These are phyloP conservation scores for Wilcoxina mikolae DNA, from an alignment of 495 filamentous ascomycete genomes.

Conservation along the genomic window DNA sequence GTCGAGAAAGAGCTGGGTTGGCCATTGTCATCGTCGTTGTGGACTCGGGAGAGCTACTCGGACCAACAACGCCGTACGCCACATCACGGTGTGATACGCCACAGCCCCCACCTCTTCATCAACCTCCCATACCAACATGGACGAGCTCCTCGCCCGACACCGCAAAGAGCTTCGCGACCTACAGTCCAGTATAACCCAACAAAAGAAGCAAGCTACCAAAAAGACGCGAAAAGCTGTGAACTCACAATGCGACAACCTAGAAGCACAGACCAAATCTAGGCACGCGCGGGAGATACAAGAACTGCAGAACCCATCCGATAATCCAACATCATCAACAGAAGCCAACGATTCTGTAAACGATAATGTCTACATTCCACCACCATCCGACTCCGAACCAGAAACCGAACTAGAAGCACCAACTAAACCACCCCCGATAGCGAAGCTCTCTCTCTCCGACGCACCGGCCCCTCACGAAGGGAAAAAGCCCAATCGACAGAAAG, in stretches of 20 bases:
- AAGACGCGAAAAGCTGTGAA: slow-evolving; percentile 85
- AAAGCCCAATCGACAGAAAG: slow-evolving; percentile 85
- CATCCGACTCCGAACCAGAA: slow-evolving; percentile 18
- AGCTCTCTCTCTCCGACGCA: slow-evolving; percentile 6
- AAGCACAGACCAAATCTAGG: slow-evolving; percentile 48
- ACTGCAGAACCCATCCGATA: slow-evolving; percentile 37
- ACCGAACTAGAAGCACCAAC: slow-evolving; percentile 10
- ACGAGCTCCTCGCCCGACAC: slow-evolving; percentile 63
- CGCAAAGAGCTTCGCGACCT: slow-evolving; percentile 80
- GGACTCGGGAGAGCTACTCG: neutral
- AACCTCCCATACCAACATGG: slow-evolving; percentile 33
- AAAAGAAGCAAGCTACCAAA: slow-evolving; percentile 90
- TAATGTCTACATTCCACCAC: slow-evolving; percentile 7
- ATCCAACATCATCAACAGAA: slow-evolving; percentile 14
- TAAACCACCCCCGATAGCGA: slow-evolving; percentile 9
- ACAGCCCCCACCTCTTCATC: neutral
- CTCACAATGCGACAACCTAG: slow-evolving; percentile 64
- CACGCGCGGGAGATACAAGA: slow-evolving; percentile 52
- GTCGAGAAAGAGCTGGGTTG: neutral
- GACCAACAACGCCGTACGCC: neutral
- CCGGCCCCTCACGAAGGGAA: slow-evolving; percentile 30
- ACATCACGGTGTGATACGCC: neutral
- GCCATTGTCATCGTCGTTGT: neutral
- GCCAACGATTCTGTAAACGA: neutral
- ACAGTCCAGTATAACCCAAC: slow-evolving; percentile 69